Conservation (phyloP, 805 yeast species). For the Wickerhamomyces canadensis region DNA sequence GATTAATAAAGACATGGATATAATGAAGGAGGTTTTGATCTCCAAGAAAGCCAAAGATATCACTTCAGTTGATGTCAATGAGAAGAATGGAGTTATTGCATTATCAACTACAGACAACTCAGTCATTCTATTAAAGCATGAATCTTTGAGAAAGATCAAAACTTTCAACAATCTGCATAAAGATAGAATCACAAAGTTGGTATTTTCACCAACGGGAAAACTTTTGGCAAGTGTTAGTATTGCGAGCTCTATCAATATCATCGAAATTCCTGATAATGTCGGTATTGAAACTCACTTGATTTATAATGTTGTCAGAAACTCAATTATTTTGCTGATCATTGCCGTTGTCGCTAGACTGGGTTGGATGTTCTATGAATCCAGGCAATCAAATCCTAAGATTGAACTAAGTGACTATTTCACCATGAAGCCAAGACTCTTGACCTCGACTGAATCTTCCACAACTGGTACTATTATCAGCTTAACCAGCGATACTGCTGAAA, state of each 20-base stretch:
- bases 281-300: slow-evolving; percentile 23
- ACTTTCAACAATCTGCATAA: slow-evolving; percentile 51
- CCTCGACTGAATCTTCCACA: slow-evolving; percentile 3
- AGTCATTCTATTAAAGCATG: slow-evolving; percentile 35
- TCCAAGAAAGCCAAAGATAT: slow-evolving; percentile 27
- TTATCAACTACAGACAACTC: slow-evolving; percentile 55
- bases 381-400: slow-evolving; percentile 1
- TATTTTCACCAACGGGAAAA: slow-evolving; percentile 65
- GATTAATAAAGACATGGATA: slow-evolving; percentile 15
- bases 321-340: slow-evolving; percentile 12
- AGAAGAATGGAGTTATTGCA: slow-evolving; percentile 31
- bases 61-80: slow-evolving; percentile 44
- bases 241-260: slow-evolving; percentile 62
- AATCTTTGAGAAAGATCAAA: slow-evolving; percentile 50
- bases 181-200: slow-evolving; percentile 68
- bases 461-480: not conserved
- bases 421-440: slow-evolving; percentile 10
- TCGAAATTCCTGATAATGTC: slow-evolving; percentile 50
- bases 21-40: slow-evolving; percentile 11
- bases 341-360: slow-evolving; percentile 6
- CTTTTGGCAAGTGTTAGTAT: slow-evolving; percentile 72
- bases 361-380: slow-evolving; percentile 13
- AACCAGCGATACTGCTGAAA: no score
- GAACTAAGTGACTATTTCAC: slow-evolving; percentile 23
- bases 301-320: slow-evolving; percentile 19